Percentiles rank a stretch among this genome's conserved stretches.
Conservation (phyloP, 345 rosid genomes). For the Passiflora organensis region DNA sequence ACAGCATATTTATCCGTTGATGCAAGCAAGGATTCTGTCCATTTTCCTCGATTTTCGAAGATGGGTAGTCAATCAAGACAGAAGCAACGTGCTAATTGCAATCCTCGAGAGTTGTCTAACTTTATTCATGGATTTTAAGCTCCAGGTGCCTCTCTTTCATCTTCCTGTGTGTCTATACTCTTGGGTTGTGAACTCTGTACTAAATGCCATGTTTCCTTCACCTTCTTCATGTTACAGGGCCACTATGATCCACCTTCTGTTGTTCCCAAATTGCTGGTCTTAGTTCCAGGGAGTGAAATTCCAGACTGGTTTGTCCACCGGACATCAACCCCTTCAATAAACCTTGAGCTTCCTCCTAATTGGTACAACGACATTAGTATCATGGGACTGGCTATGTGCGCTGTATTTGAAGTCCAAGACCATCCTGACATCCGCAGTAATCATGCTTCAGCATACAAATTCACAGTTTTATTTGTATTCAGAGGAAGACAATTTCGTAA, state of each 20-base stretch:
- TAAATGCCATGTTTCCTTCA: background rate
- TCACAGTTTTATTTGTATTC: background rate
- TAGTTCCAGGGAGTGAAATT: constrained; percentile 1
- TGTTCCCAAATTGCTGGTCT: background rate
- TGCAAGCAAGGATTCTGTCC: background rate
- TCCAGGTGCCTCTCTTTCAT: background rate
- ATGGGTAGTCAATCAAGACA: background rate
- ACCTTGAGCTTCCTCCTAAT: background rate
- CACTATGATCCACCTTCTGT: background rate
- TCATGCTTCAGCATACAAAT: background rate
- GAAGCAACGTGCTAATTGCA: background rate
- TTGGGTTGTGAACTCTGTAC: background rate
- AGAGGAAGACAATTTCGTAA: background rate
- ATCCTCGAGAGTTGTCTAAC: background rate
- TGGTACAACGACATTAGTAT: background rate
- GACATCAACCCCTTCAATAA: background rate
- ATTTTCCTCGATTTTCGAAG: background rate
- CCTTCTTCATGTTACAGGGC: background rate
- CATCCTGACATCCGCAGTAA: background rate
- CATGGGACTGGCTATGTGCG: background rate
- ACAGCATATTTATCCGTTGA: background rate
- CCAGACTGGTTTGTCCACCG: background rate
- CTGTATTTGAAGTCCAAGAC: background rate
- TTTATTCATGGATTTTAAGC: background rate
- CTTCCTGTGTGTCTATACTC: background rate